Conservation (phyloP, 108 stramenopile genomes). For the Conticribra guillardii region DNA sequence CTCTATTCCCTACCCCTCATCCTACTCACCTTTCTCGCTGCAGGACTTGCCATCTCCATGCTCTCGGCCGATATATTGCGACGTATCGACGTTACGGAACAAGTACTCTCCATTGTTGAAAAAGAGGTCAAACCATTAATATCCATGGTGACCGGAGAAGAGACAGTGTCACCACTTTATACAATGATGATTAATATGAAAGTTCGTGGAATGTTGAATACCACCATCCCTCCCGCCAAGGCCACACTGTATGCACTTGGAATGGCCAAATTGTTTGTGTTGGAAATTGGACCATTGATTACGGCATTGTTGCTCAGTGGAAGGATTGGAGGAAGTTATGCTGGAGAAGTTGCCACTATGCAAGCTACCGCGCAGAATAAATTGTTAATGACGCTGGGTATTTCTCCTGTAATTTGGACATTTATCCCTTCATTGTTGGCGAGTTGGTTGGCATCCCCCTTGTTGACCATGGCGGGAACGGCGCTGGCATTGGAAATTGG, state of each 20-base stretch:
- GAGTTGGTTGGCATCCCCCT: constrained; percentile 69
- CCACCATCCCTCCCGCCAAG: constrained; percentile 76
- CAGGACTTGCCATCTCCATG: constrained; percentile 86
- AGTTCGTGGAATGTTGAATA: constrained; percentile 59
- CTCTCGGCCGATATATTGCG: constrained; percentile 69
- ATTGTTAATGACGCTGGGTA: constrained; percentile 68
- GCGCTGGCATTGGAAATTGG: constrained; percentile 63
- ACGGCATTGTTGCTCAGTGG: constrained; percentile 79
- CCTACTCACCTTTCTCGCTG: constrained; percentile 69
- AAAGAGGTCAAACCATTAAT: constrained; percentile 74
- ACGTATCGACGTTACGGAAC: constrained; percentile 67
- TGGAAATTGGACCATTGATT: constrained; percentile 83
- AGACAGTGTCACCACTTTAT: constrained; percentile 57
- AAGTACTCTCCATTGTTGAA: constrained; percentile 69
- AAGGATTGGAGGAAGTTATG: constrained; percentile 80
- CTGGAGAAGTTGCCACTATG: constrained; percentile 82
- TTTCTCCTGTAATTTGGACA: constrained; percentile 68
- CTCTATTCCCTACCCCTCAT: constrained; percentile 74
- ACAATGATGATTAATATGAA: constrained; percentile 78
- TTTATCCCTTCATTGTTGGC: constrained; percentile 70
- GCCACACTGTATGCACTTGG: constrained; percentile 79
- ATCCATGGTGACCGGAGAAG: constrained; percentile 72
- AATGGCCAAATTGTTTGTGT: constrained; percentile 78
- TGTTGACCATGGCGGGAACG: constrained; percentile 74
- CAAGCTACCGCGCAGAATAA: constrained; percentile 82